Evolutionary conservation across 441 rosid species (phyloP).

Genomic region (Gossypium gossypioides): DNA sequence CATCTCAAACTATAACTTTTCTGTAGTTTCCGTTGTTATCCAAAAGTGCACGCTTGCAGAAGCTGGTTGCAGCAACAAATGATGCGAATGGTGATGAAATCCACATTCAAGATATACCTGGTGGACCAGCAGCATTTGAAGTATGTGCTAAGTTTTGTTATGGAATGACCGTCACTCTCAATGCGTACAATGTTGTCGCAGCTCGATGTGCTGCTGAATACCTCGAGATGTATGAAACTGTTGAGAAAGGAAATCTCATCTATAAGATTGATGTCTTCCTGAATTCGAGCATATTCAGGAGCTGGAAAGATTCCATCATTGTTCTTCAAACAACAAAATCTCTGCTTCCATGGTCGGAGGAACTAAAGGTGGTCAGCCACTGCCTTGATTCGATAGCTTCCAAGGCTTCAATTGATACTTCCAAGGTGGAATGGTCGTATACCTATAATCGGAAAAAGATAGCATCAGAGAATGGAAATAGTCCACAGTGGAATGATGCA

Average conservation of each 20-base stretch:
- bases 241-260: slow-evolving; percentile 69
- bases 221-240: slow-evolving; percentile 76
- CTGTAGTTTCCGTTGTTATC: slow-evolving; percentile 54
- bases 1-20: slow-evolving; percentile 1
- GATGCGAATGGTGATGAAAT: slow-evolving; percentile 47
- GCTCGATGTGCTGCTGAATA: slow-evolving; percentile 85
- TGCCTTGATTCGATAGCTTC: slow-evolving; percentile 73
- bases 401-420: slow-evolving; percentile 61
- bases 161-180: slow-evolving; percentile 62
- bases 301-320: slow-evolving; percentile 90
- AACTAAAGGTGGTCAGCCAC: slow-evolving; percentile 43
- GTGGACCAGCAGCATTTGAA: slow-evolving; percentile 61
- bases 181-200: slow-evolving; percentile 72
- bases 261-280: slow-evolving; percentile 95
- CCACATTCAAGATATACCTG: slow-evolving; percentile 43
- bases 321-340: slow-evolving; percentile 68
- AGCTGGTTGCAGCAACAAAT: slow-evolving; percentile 29
- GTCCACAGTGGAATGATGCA: slow-evolving; percentile 42
- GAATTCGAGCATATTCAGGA: slow-evolving; percentile 64
- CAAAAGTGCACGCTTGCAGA: slow-evolving; percentile 46
- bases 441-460: slow-evolving; percentile 60
- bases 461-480: slow-evolving; percentile 47
- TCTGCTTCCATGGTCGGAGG: slow-evolving; percentile 51
- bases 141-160: slow-evolving; percentile 63
- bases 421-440: slow-evolving; percentile 70